Evolutionary conservation across 768 basidiomycete species (phyloP), one percentile per base, ranked within the genome.

Genomic region (Mycena maculata): DNA sequence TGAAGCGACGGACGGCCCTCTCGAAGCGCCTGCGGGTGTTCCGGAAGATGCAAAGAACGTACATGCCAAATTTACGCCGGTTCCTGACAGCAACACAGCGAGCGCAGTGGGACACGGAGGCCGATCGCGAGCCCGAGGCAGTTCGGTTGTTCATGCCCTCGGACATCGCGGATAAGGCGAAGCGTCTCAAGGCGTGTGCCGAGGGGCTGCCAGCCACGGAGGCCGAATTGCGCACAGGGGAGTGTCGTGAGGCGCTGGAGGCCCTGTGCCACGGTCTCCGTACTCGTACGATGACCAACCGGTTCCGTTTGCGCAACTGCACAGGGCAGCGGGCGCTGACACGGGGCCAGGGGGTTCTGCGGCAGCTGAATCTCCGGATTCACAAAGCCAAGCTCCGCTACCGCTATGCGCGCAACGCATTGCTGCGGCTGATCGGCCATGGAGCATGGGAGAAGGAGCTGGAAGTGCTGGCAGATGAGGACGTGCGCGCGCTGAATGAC

Each of bases 361-460:
- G 41, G 4, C 55, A 56, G n/a, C 4, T 42, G 15, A 27, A 30
- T 7, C 12, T 53, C n/a, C 8, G 50, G 30, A 36, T 53, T 30
- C 50, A 53, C 30, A 31, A 31, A 22, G 50, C 50, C 31, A 53
- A 53, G n/a, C 50, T 53, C 13, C 28, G 50, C 6, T 58, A 58
- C 41, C 28, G 56, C 4, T 58, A 58, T n/a, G 41, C 56, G 20
- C 56, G 42, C 5, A 28, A 58, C n/a, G 42, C 42, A 16, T 25
- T 58, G 28, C 11, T 18, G 41, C 31, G 30, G 16, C 28, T 58
- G 56, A 33, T 11, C 10, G 50, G 50, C 5, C 27, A 53, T 36
- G 50, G 50, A 30, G 15, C 9, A 6, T 53, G 50, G 50, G 50
- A 53, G 33, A 31, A n/a, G 50, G 31, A 22, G 30, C n/a, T 53